Base-by-base conservation (phyloP, 108 stramenopile genomes). In the Fragilaria radians region DNA sequence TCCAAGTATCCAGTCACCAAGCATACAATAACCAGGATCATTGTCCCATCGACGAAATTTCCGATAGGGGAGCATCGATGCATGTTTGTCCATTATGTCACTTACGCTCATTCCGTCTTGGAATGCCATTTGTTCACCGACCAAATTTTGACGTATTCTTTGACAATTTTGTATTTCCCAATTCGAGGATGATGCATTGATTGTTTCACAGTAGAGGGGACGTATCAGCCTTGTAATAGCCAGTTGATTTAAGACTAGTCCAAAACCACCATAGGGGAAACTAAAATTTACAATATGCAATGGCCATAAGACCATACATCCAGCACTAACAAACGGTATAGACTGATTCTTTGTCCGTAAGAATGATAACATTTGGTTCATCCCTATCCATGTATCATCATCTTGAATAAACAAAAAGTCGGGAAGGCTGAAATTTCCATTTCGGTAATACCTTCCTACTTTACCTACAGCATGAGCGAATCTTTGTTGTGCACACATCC, bases 401-500 rank as follows among this genome's bases (percentile, higher is more conserved):
- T 82, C 80, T 22, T 71, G 26, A 27, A 82, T 52, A 17, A 82
- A 21, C 9, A 82, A 61, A 66, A 71, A 82, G 55, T 82, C 70
- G 1, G 80, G 80, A 4, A 74, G 45, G 18, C 28, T 47, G 5
- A 54, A n/a, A 42, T 7, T 42, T 49, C 32, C 36, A 9, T 51
- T 9, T 25, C 24, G 31, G 27, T 68, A 68, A 0, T n/a, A 36
- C 5, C 22, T n/a, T 5, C 57, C 29, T 1, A 60, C 52, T 34
- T 72, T 61, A 28, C 18, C 19, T 4, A 78, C 30, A 2, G 61
- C 74, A 11, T 51, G 32, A 45, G 31, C 19, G 5, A 67, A 67
- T n/a, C 81, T 52, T 4, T 17, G 22, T 46, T 76, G 77, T 4
- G 81, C 81, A 60, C 81, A 82, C 62, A 82, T 36, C 81, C 81